Evolutionary conservation across 305 asterid species (phyloP), one percentile per base, ranked within the genome.

Genomic region (Solanum hybrid): DNA sequence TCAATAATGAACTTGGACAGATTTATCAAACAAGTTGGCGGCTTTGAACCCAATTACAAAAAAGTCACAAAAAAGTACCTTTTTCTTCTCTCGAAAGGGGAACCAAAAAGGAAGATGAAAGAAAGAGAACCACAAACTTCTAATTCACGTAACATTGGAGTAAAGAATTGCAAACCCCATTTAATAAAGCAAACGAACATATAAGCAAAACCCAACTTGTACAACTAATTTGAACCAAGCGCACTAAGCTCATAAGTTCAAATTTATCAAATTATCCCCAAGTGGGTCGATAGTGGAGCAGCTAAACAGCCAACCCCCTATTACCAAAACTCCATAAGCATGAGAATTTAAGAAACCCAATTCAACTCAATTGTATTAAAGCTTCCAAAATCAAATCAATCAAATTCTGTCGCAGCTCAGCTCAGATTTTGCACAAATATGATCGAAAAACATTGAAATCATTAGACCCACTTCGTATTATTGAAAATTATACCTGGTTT

Each of bases 141-240:
- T 87, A 38, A 91, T 87, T 92, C 92, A 92, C 89, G 92, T 90
- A 89, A 91, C 91, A 92, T 91, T 91, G 89, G 94, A 93, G 97
- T 94, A 94, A 94, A 96, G 96, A 92, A 93, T 92, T 90, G 92
- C 91, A 90, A 90, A 92, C 91, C 91, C 73, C 91, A 95, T 83
- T 89, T 89, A 91, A 90, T 88, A 92, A 93, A 91, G 94, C 93
- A 93, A 93, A 91, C 88, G 87, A 80, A 82, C 89, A 61, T 61
- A 78, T 90, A 92, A 91, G 93, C 94, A 94, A 92, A 90, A 87
- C 33, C 88, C 88, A 87, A 79, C 39, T 77, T 32, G 86, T 79
- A 10, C 86, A 0, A 36, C 73, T 11, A n/a, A 14, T 78, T 80
- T 77, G 38, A 27, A 57, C 45, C 41, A 37, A 75, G 79, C 75